Conservation (phyloP, 2,329 filamentous ascomycete genomes). For the Fusarium sp. region DNA sequence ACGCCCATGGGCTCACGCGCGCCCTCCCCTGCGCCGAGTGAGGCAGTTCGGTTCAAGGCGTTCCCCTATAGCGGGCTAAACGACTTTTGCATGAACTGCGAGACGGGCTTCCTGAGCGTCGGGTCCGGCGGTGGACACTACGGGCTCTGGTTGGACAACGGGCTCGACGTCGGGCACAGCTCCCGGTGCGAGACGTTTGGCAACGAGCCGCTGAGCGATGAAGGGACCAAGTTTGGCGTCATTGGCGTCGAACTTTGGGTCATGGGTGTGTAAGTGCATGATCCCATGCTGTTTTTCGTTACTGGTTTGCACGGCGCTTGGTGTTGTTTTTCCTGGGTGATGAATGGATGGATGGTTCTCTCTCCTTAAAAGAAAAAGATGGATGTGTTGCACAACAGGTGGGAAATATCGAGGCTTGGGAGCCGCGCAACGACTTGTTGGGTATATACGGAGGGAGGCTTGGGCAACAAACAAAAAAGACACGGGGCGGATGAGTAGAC, state of each 20-base stretch:
- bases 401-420: background rate
- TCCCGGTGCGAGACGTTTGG: conserved; percentile 90
- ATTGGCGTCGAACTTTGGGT: conserved; percentile 95
- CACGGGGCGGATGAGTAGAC: conserved; percentile 27
- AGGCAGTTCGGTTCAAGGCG: conserved; percentile 92
- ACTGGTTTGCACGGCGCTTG: conserved; percentile 30
- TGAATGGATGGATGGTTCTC: background rate
- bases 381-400: background rate
- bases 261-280: conserved; percentile 67
- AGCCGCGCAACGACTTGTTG: background rate
- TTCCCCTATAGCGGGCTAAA: conserved; percentile 97
- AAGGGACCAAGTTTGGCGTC: conserved; percentile 91
- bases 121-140: conserved; percentile 92
- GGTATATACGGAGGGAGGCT: conserved; percentile 19
- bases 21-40: conserved; percentile 65
- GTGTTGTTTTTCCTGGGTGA: conserved; percentile 14
- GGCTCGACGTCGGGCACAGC: conserved; percentile 85
- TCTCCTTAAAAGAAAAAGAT: conserved; percentile 14
- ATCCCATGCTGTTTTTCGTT: background rate
- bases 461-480: conserved; percentile 12
- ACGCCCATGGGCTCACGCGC: conserved; percentile 43
- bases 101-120: conserved; percentile 84
- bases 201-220: conserved; percentile 93
- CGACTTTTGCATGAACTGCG: conserved; percentile 96
- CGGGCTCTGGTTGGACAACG: conserved; percentile 92